Percentiles rank a stretch among this genome's conserved stretches.
phyloP scores from a whole-genome alignment of 768 basidiomycete species.

The Suillus weaverae region DNA sequence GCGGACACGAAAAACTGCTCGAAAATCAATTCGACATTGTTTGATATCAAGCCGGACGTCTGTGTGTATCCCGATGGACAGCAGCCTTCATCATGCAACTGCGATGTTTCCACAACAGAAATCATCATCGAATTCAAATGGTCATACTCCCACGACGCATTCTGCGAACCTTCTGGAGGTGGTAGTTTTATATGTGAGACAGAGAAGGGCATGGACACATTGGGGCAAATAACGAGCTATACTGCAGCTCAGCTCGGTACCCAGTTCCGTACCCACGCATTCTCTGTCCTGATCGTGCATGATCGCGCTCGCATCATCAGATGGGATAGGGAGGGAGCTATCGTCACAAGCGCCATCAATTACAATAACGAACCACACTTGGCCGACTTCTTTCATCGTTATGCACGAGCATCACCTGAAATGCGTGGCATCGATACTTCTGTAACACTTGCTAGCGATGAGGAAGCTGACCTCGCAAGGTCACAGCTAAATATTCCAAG shows the following conservation, averaged over 20 bases:
- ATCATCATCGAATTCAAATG: too few relatives aligned
- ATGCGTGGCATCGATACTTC: slow-evolving; percentile 28
- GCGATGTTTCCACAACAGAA: too few relatives aligned
- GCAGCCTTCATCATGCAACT: too few relatives aligned
- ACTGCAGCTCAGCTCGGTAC: slow-evolving; percentile 17
- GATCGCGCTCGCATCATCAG: slow-evolving; percentile 12
- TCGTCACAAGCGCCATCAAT: slow-evolving; percentile 21
- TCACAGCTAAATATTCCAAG: neutral
- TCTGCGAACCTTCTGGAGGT: too few relatives aligned
- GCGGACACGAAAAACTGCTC: too few relatives aligned
- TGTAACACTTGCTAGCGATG: slow-evolving; percentile 5
- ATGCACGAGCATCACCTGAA: slow-evolving; percentile 11
- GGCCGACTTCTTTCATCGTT: slow-evolving; percentile 27
- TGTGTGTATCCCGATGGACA: too few relatives aligned
- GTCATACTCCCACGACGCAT: too few relatives aligned
- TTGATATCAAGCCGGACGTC: too few relatives aligned
- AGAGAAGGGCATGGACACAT: slow-evolving; percentile 8
- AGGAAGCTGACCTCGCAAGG: slow-evolving; percentile 4
- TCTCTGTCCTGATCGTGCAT: slow-evolving; percentile 16
- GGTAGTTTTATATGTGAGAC: too few relatives aligned
- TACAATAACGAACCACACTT: slow-evolving; percentile 16
- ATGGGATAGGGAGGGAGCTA: slow-evolving; percentile 17
- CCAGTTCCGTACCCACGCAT: slow-evolving; percentile 20
- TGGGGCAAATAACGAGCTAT: slow-evolving; percentile 20
- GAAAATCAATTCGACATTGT: too few relatives aligned